Percentiles rank a stretch among this genome's conserved stretches.
phyloP scores from a whole-genome alignment of 345 rosid species.

The Geranium brycei region DNA sequence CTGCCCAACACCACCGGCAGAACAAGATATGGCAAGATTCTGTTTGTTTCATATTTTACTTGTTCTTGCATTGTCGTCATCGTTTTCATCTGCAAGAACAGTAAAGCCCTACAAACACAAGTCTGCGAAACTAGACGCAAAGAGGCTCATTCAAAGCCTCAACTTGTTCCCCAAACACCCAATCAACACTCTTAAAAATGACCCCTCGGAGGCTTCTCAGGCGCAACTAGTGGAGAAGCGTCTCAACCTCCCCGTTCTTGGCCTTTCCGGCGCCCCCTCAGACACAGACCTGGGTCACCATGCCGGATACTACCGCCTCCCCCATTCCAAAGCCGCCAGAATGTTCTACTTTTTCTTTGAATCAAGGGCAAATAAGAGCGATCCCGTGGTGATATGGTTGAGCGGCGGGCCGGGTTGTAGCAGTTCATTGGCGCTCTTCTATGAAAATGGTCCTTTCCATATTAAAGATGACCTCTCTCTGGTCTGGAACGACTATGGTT shows the following conservation, averaged over 20 bases:
- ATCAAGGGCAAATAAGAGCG: neutral
- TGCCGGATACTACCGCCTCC: neutral
- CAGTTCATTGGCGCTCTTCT: neutral
- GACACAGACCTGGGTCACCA: neutral
- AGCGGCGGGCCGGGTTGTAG: neutral
- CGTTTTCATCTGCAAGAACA: neutral
- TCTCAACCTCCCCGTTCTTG: neutral
- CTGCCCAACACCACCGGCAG: neutral
- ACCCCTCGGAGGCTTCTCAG: neutral
- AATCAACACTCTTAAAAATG: neutral
- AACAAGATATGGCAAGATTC: neutral
- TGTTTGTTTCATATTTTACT: too few species aligned
- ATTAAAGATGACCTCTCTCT: neutral
- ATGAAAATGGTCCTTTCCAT: neutral
- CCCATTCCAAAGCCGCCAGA: neutral
- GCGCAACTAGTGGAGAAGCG: neutral
- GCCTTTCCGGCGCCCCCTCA: neutral
- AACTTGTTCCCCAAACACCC: neutral
- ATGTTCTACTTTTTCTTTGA: conserved; percentile 1
- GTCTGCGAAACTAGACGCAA: neutral
- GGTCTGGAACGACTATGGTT: too few species aligned
- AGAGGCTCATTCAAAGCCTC: neutral
- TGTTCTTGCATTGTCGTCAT: neutral
- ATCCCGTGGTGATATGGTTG: neutral
- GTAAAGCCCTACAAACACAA: neutral